Conservation (phyloP, 345 rosid species). For the Orychophragmus violaceus region DNA sequence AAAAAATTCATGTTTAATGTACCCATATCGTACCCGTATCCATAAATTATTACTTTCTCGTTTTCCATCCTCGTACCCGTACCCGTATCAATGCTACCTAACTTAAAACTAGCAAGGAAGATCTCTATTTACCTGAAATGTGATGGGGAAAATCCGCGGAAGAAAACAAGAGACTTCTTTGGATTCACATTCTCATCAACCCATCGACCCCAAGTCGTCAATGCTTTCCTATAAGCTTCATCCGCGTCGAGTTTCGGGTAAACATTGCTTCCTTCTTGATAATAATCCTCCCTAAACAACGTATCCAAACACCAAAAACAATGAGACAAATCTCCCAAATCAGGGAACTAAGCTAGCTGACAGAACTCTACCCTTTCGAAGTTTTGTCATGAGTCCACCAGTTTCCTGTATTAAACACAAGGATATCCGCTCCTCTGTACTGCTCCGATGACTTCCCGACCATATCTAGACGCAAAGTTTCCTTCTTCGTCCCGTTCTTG, state of each 20-base stretch:
- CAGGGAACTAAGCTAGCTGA: not conserved
- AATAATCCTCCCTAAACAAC: constrained; percentile 71
- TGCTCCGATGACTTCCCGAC: constrained; percentile 62
- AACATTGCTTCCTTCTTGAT: constrained; percentile 87
- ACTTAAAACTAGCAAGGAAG: no score
- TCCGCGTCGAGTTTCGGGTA: constrained; percentile 67
- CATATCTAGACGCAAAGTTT: constrained; percentile 87
- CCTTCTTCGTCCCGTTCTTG: constrained; percentile 56
- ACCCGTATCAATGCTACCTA: no score
- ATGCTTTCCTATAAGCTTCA: no score
- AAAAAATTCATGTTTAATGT: no score
- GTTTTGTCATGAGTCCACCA: constrained; percentile 99
- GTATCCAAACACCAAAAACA: not conserved
- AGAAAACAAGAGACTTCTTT: constrained; percentile 57
- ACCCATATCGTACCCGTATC: no score
- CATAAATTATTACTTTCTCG: no score
- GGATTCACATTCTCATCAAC: constrained; percentile 66
- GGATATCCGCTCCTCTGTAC: constrained; percentile 67
- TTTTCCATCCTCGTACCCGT: no score
- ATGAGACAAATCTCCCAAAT: not conserved
- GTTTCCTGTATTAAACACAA: constrained; percentile 90
- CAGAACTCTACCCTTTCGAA: constrained; percentile 54
- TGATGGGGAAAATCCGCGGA: no score
- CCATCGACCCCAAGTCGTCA: no score
- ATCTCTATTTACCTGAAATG: no score